phyloP scores from a whole-genome alignment of 2,329 filamentous ascomycete genomes.

The Chaetomium sp. region DNA sequence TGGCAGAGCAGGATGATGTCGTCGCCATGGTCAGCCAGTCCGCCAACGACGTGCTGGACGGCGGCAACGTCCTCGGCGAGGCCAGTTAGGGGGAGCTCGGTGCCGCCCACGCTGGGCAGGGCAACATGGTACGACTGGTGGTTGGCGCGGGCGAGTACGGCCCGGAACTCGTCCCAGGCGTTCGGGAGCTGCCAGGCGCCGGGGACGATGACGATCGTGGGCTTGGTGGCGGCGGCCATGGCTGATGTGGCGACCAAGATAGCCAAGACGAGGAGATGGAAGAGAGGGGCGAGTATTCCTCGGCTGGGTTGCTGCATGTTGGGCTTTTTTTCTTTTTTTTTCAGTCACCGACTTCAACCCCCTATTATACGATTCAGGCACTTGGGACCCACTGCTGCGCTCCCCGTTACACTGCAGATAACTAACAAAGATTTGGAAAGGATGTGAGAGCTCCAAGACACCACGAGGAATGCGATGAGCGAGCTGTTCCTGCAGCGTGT shows the following conservation, averaged over 20 bases:
- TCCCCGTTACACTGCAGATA: neutral
- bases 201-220: slow-evolving; percentile 6
- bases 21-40: slow-evolving; percentile 30
- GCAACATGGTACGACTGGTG: neutral
- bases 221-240: slow-evolving; percentile 4
- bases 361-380: neutral
- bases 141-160: neutral
- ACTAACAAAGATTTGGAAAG: neutral
- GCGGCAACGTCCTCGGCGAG: slow-evolving; percentile 7
- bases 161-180: slow-evolving; percentile 9
- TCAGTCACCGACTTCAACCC: neutral
- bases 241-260: neutral
- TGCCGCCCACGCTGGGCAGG: slow-evolving; percentile 4
- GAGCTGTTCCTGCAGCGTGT: neutral
- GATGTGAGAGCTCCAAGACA: neutral
- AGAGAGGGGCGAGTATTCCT: neutral
- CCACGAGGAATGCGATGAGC: neutral
- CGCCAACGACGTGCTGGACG: slow-evolving; percentile 1
- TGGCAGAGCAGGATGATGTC: slow-evolving; percentile 38
- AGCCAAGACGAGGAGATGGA: neutral
- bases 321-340: neutral
- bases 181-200: slow-evolving; percentile 3
- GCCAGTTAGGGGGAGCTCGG: slow-evolving; percentile 3
- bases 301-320: no score
- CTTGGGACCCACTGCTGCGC: neutral